Percentiles rank a stretch among this genome's conserved stretches.
These are phyloP conservation scores for Terana coerulea DNA, from an alignment of 768 basidiomycete genomes.

Conservation along the genomic window DNA sequence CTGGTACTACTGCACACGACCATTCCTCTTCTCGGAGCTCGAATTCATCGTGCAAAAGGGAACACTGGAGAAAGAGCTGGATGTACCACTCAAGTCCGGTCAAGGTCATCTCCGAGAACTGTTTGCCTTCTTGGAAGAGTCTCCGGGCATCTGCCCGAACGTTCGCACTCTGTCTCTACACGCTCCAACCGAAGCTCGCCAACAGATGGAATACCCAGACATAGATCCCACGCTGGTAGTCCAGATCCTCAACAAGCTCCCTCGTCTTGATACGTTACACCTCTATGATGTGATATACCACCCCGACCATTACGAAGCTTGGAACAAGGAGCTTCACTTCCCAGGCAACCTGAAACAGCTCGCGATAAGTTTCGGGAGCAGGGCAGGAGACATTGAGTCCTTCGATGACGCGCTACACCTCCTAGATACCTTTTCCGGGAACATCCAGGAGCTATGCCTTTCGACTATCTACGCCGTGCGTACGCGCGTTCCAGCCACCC, in stretches of 20 bases:
- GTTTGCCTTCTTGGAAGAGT: background rate
- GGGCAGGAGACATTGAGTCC: conserved; percentile 5
- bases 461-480: conserved; percentile 4
- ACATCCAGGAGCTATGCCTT: background rate
- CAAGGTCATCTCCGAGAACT: background rate
- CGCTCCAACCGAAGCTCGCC: background rate
- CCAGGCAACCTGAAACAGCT: background rate
- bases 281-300: background rate
- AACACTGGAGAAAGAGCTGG: background rate
- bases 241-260: background rate
- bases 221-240: background rate
- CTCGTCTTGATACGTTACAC: background rate
- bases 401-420: conserved; percentile 2
- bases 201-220: background rate
- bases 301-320: background rate
- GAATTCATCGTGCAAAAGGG: background rate
- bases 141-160: background rate
- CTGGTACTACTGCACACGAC: background rate
- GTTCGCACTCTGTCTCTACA: background rate
- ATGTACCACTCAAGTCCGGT: background rate
- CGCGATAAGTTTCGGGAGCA: background rate
- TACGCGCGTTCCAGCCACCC: background rate
- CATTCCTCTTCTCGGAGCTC: background rate
- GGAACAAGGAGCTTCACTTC: background rate
- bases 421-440: background rate